These are phyloP conservation scores for Cercospora zeina DNA, from an alignment of 2,329 filamentous ascomycete species.

Conservation along the genomic window DNA sequence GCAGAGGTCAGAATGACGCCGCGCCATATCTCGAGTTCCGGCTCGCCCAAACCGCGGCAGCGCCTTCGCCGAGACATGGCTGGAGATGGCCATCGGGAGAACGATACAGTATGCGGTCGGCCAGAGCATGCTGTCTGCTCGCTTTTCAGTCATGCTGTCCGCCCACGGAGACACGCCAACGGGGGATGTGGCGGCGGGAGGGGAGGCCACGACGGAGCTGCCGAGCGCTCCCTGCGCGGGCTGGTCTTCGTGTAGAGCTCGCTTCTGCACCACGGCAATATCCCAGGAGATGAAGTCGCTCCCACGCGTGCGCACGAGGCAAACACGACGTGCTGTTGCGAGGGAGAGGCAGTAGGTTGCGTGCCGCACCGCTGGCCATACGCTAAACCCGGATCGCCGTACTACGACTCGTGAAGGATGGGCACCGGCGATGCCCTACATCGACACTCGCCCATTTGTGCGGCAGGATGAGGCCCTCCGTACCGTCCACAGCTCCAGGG, in stretches of 20 bases:
- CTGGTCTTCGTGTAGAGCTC: not conserved
- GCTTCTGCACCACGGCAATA: not conserved
- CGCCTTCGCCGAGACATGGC: not conserved
- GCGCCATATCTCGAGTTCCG: not conserved
- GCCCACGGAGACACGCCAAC: not conserved
- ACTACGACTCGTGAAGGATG: not conserved
- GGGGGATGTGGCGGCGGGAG: not conserved
- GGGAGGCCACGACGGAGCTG: not conserved
- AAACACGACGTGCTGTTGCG: not conserved
- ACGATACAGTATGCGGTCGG: not conserved
- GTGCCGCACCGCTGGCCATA: not conserved
- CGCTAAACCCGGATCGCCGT: not conserved
- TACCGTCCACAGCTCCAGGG: no score
- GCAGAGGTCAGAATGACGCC: constrained; percentile 10
- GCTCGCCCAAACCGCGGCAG: constrained; percentile 6
- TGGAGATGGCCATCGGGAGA: not conserved
- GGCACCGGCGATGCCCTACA: no score
- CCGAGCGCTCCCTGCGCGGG: not conserved
- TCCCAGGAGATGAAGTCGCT: not conserved
- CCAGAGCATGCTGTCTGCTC: no score
- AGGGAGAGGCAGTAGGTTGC: not conserved
- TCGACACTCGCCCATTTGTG: not conserved
- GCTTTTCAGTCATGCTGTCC: not conserved
- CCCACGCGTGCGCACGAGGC: not conserved
- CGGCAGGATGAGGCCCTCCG: not conserved